Evolutionary conservation across 345 rosid species (phyloP), one percentile per base, ranked within the genome.

Genomic region (Jatropha curcas): DNA sequence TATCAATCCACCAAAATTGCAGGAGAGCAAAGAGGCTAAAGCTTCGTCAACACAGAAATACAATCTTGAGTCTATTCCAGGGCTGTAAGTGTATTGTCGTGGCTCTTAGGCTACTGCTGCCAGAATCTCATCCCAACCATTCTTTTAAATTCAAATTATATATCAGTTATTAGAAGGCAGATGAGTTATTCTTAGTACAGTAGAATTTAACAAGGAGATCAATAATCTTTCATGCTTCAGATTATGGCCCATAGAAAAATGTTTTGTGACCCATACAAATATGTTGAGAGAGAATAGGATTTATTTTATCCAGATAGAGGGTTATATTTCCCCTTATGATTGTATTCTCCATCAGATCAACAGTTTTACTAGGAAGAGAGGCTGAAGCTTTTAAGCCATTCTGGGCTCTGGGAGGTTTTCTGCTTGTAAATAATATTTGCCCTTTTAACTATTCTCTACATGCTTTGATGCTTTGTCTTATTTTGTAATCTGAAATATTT

Each of bases 41-140:
- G 71, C 83, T 68, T 77, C 82, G 28, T 68, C 86, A 17, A 71
- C 88, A 63, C 80, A 89, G 79, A 87, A 88, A 80, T 96, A 88
- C 81, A 87, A 96, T 83, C 91, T 96, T 37, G 98, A 96, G 82
- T 88, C 98, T 30, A 93, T 96, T 73, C 89, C 88, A 9, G 99
- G 99, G 75, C 98, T 96, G 65, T 96, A 80, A 84, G 61, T 52
- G 24, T 30, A 19, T 10, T 75, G 30, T 20, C 74, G 59, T 66
- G 66, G 60, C 71, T 41, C 75, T n/a, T 61, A 34, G 34, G 39
- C 31, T 39, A 8, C 6, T 24, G 41, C 68, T 24, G 7, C 56
- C 16, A 24, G 72, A 80, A 58, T 37, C 34, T 25, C 19, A 14
- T 68, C 67, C 60, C 60, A 46, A 1, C 64, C 81, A 75, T 68